phyloP scores from a whole-genome alignment of 768 basidiomycete genomes.

The Calocybe gangraenosa region DNA sequence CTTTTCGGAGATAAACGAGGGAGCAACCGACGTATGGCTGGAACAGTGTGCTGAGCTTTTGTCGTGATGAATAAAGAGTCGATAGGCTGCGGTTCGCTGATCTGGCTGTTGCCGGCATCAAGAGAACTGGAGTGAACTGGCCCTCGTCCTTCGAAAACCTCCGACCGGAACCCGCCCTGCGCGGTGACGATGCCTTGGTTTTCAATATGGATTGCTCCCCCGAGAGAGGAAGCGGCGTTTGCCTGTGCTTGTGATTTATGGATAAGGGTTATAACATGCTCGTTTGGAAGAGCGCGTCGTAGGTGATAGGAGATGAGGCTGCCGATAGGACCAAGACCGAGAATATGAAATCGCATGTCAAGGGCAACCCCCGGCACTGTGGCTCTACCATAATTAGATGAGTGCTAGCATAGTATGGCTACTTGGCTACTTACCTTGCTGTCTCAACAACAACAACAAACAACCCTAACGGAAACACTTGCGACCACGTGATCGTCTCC shows the following conservation, averaged over 20 bases:
- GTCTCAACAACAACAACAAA: neutral
- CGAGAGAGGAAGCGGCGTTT: slow-evolving; percentile 24
- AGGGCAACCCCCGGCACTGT: neutral
- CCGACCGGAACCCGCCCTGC: slow-evolving; percentile 44
- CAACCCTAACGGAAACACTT: neutral
- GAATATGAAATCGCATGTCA: slow-evolving; percentile 67
- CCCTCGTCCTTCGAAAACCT: slow-evolving; percentile 34
- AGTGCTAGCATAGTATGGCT: neutral
- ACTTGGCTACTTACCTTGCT: neutral
- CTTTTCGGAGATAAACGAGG: slow-evolving; percentile 61
- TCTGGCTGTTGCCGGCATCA: slow-evolving; percentile 13
- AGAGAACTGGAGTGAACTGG: neutral
- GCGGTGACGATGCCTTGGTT: slow-evolving; percentile 38
- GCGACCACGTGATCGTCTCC: slow-evolving; percentile 10
- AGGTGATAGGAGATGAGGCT: slow-evolving; percentile 79
- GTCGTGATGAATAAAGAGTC: slow-evolving; percentile 79
- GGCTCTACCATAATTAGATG: neutral
- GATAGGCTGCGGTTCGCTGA: slow-evolving; percentile 34
- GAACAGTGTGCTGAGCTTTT: slow-evolving; percentile 66
- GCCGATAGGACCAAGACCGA: slow-evolving; percentile 83
- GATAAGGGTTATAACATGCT: slow-evolving; percentile 64
- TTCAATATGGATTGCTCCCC: slow-evolving; percentile 46
- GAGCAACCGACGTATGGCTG: slow-evolving; percentile 52
- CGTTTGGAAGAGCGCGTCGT: slow-evolving; percentile 48
- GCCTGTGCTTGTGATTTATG: slow-evolving; percentile 48